phyloP scores from a whole-genome alignment of 768 basidiomycete genomes.

The Leccinum longicurvipes region DNA sequence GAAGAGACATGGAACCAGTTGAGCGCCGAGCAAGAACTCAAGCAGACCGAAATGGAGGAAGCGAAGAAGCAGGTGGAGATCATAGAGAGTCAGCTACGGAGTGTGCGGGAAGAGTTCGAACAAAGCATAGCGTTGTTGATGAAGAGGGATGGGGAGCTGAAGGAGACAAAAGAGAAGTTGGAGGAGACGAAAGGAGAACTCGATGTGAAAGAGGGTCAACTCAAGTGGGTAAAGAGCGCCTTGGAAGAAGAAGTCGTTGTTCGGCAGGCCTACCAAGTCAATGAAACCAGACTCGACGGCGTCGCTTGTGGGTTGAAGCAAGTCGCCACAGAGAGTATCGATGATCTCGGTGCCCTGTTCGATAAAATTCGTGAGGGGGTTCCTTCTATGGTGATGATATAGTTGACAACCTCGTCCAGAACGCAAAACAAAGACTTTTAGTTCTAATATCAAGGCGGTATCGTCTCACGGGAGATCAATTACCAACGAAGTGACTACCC shows the following conservation, averaged over 20 bases:
- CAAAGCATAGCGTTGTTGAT: constrained; percentile 78
- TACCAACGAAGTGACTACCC: constrained; percentile 45
- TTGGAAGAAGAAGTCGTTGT: constrained; percentile 81
- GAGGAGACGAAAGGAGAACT: constrained; percentile 51
- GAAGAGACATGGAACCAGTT: constrained; percentile 89
- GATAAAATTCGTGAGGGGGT: constrained; percentile 72
- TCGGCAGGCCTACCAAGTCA: constrained; percentile 71
- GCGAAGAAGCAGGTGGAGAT: constrained; percentile 79
- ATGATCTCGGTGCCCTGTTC: constrained; percentile 69
- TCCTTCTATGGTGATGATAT: not conserved
- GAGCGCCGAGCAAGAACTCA: constrained; percentile 69
- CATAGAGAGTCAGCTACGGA: constrained; percentile 76
- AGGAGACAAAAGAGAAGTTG: constrained; percentile 54
- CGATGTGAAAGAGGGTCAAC: constrained; percentile 49
- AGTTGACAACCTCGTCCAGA: constrained; percentile 42
- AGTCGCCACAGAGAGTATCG: constrained; percentile 62
- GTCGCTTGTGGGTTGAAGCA: constrained; percentile 69
- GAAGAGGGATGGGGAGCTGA: constrained; percentile 74
- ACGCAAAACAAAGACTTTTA: constrained; percentile 64
- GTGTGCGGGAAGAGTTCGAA: constrained; percentile 86
- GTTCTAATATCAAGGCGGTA: constrained; percentile 64
- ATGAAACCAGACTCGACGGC: constrained; percentile 65
- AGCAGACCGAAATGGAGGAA: constrained; percentile 76
- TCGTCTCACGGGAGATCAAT: constrained; percentile 59
- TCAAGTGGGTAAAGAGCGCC: constrained; percentile 53